Evolutionary conservation across 352 stramenopile genomes (phyloP).

Genomic region (Blastocystis sp.): DNA sequence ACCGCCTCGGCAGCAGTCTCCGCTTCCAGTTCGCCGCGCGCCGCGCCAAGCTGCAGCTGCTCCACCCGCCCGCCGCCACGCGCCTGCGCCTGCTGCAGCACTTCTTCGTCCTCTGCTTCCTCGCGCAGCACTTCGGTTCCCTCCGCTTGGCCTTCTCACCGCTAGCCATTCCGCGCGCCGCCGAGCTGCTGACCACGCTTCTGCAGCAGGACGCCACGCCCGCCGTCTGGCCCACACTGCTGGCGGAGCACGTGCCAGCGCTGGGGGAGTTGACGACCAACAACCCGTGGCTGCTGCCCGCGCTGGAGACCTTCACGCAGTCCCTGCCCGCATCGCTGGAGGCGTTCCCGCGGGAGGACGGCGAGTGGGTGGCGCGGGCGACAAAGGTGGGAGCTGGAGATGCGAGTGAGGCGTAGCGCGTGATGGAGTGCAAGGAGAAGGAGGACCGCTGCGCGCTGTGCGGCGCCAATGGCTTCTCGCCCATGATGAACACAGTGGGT

Average conservation of each 20-base stretch:
- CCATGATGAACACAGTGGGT: background rate
- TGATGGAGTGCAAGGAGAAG: background rate
- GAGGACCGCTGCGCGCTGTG: constrained; percentile 12
- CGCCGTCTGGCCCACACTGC: background rate
- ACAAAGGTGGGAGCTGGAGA: background rate
- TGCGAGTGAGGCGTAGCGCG: background rate
- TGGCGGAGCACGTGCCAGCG: background rate
- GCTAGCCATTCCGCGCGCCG: background rate
- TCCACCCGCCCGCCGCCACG: background rate
- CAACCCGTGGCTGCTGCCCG: background rate
- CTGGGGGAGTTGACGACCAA: background rate
- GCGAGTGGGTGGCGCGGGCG: too few relatives aligned
- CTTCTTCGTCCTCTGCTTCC: background rate
- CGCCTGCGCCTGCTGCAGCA: background rate
- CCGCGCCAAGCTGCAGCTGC: background rate
- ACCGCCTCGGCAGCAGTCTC: background rate
- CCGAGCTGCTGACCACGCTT: background rate
- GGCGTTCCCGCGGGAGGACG: background rate
- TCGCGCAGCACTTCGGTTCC: background rate
- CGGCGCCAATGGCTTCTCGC: background rate
- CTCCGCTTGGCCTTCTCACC: background rate
- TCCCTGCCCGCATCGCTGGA: background rate
- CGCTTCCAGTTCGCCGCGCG: background rate
- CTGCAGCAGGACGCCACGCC: background rate
- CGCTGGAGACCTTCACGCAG: background rate